These are phyloP conservation scores for Artemisia annua DNA, from an alignment of 129 eudicot species.

Conservation along the genomic window DNA sequence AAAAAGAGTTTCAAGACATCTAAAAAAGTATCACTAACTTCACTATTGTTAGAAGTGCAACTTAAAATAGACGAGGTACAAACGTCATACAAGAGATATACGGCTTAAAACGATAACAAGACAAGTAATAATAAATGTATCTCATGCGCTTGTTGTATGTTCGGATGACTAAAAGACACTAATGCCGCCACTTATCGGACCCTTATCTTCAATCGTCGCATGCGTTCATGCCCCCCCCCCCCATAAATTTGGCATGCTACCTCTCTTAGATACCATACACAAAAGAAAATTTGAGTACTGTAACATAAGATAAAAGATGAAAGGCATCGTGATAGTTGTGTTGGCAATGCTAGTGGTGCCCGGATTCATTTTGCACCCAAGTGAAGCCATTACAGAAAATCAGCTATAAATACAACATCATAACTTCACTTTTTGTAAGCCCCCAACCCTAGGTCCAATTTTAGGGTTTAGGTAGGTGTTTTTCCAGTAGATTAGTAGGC, in stretches of 20 bases:
- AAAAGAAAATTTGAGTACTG: neutral
- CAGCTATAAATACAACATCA: too few relatives aligned
- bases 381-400: constrained; percentile 33
- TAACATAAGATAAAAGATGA: constrained; percentile 18
- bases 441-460: too few relatives aligned
- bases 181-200: neutral
- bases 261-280: neutral
- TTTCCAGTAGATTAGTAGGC: too few relatives aligned
- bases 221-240: neutral
- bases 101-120: constrained; percentile 16
- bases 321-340: constrained; percentile 19
- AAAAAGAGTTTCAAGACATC: constrained; percentile 14
- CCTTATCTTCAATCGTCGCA: constrained; percentile 23
- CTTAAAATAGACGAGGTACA: constrained; percentile 22
- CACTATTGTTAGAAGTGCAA: constrained; percentile 13
- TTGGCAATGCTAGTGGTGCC: constrained; percentile 25
- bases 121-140: constrained; percentile 1
- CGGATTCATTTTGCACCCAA: constrained; percentile 24
- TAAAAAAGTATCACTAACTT: constrained; percentile 12
- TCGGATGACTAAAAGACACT: constrained; percentile 18
- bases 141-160: constrained; percentile 2
- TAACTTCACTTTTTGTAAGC: too few relatives aligned
- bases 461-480: too few relatives aligned
- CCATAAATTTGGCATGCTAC: constrained; percentile 21
- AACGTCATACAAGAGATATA: neutral